Conservation (phyloP, 2,329 filamentous ascomycete species). For the Aspergillus felis region DNA sequence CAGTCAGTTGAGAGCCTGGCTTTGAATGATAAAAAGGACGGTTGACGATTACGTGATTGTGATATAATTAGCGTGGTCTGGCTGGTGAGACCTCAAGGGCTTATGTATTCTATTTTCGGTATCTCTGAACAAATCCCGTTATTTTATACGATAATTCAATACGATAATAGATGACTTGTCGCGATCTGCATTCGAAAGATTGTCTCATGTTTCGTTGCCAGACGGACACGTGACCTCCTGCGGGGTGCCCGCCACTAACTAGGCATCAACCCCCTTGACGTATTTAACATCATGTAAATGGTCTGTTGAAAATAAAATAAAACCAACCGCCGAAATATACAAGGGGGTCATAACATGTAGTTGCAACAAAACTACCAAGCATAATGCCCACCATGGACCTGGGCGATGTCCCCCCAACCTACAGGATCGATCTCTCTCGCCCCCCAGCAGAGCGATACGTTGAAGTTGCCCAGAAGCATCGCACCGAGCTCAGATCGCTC, state of each 20-base stretch:
- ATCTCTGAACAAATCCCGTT: background rate
- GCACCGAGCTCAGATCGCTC: conserved; percentile 38
- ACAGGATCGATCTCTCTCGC: conserved; percentile 53
- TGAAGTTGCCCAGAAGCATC: conserved; percentile 46
- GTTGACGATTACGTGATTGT: background rate
- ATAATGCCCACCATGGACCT: background rate
- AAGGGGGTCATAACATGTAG: background rate
- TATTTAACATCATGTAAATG: background rate
- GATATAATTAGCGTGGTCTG: background rate
- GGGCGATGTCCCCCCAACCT: conserved; percentile 31
- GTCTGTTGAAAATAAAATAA: background rate
- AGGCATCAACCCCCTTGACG: background rate
- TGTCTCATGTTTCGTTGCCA: too few relatives aligned
- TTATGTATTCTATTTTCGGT: background rate
- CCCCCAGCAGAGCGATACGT: conserved; percentile 52
- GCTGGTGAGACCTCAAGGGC: background rate
- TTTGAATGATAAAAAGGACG: background rate
- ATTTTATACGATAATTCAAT: background rate
- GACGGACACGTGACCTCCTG: background rate
- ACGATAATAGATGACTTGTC: background rate
- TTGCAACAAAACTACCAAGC: background rate
- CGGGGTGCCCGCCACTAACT: background rate
- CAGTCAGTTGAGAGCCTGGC: background rate
- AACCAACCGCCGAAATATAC: background rate
- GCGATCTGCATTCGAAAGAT: too few relatives aligned